These are phyloP conservation scores for Linnemannia hyalina DNA, from an alignment of 192 early-diverging fungal genomes.

Conservation along the genomic window DNA sequence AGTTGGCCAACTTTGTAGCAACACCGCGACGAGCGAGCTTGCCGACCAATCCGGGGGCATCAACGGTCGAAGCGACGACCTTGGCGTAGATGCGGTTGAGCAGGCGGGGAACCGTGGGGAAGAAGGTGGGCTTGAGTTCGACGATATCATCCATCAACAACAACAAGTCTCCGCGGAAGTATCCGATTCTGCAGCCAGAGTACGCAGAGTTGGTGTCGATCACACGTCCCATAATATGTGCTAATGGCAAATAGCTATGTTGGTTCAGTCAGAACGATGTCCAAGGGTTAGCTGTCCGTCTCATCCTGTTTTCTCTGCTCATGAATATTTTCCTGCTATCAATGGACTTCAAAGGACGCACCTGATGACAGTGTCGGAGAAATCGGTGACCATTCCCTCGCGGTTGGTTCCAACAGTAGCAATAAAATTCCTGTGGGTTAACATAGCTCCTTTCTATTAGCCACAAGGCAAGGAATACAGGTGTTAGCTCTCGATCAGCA, in stretches of 20 bases:
- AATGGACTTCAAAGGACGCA: background rate
- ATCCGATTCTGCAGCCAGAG: constrained; percentile 42
- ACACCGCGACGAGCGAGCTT: constrained; percentile 66
- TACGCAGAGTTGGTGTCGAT: constrained; percentile 1
- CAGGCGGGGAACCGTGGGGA: constrained; percentile 88
- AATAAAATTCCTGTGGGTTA: constrained; percentile 86
- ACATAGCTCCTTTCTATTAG: constrained; percentile 67
- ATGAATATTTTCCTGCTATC: background rate
- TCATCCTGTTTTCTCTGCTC: background rate
- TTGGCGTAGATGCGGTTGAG: constrained; percentile 87
- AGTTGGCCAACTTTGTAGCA: constrained; percentile 68
- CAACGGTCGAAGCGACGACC: constrained; percentile 57
- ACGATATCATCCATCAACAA: constrained; percentile 86
- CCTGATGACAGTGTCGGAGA: constrained; percentile 26
- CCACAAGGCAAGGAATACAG: background rate
- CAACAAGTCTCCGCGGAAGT: constrained; percentile 65
- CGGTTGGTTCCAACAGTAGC: constrained; percentile 47
- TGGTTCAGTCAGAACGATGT: constrained; percentile 40
- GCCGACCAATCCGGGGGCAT: constrained; percentile 68
- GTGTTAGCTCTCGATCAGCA: background rate
- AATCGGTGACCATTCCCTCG: background rate
- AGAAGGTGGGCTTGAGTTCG: constrained; percentile 81
- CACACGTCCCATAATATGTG: constrained; percentile 59
- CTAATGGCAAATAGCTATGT: constrained; percentile 90
- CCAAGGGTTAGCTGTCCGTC: background rate